phyloP scores from a whole-genome alignment of 768 basidiomycete genomes.

The Xerocomus spinulosus region DNA sequence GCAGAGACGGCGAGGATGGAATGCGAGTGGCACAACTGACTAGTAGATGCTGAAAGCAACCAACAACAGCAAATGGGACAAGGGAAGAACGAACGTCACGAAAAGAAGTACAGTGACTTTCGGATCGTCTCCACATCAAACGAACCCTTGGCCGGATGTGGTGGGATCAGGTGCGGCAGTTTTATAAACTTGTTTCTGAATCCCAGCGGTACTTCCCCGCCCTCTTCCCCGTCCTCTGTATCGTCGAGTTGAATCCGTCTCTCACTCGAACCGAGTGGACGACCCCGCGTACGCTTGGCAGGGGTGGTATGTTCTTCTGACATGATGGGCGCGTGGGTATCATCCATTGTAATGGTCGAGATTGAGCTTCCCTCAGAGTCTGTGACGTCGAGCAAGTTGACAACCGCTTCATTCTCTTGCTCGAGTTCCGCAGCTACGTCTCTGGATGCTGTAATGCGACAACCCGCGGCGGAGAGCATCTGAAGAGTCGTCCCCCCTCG shows the following conservation, averaged over 20 bases:
- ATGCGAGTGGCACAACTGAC: background rate
- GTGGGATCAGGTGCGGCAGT: constrained; percentile 71
- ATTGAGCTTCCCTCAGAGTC: constrained; percentile 35
- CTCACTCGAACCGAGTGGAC: constrained; percentile 17
- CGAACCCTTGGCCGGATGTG: constrained; percentile 75
- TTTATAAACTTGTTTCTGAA: constrained; percentile 62
- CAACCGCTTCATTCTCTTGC: constrained; percentile 21
- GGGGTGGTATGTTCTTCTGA: background rate
- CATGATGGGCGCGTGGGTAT: background rate
- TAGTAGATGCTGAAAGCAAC: background rate
- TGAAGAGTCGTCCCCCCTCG: constrained; percentile 35
- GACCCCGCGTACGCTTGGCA: constrained; percentile 16
- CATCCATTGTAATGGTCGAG: constrained; percentile 17
- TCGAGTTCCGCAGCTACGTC: constrained; percentile 34
- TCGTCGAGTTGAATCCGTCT: constrained; percentile 15
- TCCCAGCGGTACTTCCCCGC: constrained; percentile 24
- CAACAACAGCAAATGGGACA: background rate
- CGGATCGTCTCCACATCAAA: constrained; percentile 84
- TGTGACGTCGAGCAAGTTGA: constrained; percentile 35
- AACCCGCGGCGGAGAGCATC: constrained; percentile 41
- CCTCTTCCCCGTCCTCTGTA: background rate
- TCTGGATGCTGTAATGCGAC: constrained; percentile 38
- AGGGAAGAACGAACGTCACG: constrained; percentile 37
- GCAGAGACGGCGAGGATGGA: background rate
- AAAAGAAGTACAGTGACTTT: constrained; percentile 89